Percentiles rank a stretch among this genome's conserved stretches.
These are phyloP conservation scores for Fusarium humuli DNA, from an alignment of 2,329 filamentous ascomycete species.

Conservation along the genomic window DNA sequence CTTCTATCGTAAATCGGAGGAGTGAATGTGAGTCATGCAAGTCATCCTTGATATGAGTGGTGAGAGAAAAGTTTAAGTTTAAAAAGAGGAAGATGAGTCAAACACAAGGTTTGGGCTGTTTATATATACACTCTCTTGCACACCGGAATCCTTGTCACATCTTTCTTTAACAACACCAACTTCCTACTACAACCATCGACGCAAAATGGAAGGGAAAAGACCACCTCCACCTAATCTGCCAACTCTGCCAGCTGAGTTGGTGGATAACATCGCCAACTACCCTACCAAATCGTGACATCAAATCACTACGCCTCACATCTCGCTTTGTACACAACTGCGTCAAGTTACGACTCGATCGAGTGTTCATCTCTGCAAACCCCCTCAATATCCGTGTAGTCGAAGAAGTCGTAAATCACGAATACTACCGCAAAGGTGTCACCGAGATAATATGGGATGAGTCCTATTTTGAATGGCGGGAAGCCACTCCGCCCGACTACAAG, in stretches of 20 bases:
- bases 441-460: constrained; percentile 57
- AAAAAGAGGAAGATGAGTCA: not conserved
- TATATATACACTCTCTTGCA: not conserved
- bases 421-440: constrained; percentile 46
- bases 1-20: too few species aligned
- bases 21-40: too few species aligned
- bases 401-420: constrained; percentile 52
- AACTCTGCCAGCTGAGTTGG: constrained; percentile 6
- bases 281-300: constrained; percentile 16
- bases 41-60: too few species aligned
- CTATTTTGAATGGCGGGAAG: not conserved
- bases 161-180: accelerated
- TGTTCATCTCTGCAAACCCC: constrained; percentile 56
- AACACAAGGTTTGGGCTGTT: not conserved
- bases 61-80: too few species aligned
- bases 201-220: not conserved
- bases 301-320: constrained; percentile 8
- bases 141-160: not conserved
- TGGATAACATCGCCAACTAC: not conserved
- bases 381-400: constrained; percentile 53
- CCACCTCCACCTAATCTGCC: not conserved
- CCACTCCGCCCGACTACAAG: accelerated
- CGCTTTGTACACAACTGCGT: accelerated
- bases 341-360: constrained; percentile 32
- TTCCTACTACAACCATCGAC: too few species aligned